phyloP scores from a whole-genome alignment of 2,329 filamentous ascomycete species.

The Pezicula neosporulosa region DNA sequence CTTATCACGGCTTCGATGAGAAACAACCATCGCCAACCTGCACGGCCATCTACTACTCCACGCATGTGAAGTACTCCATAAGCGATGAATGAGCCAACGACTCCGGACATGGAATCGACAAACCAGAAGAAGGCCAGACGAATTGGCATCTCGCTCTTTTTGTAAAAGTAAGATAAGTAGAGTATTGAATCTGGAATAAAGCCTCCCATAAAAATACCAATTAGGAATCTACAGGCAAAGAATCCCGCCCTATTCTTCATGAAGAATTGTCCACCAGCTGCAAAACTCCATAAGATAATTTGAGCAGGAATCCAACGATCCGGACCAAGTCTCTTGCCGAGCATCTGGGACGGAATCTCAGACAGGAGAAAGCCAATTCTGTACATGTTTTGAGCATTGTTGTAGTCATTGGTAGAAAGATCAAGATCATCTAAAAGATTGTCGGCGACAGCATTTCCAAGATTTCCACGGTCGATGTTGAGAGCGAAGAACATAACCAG shows the following conservation, averaged over 20 bases:
- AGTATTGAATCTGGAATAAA: slow-evolving; percentile 52
- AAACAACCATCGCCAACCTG: slow-evolving; percentile 51
- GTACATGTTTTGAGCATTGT: slow-evolving; percentile 52
- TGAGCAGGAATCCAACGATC: slow-evolving; percentile 47
- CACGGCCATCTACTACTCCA: slow-evolving; percentile 44
- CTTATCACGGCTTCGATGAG: slow-evolving; percentile 37
- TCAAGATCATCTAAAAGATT: slow-evolving; percentile 52
- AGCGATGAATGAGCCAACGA: slow-evolving; percentile 14
- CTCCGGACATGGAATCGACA: slow-evolving; percentile 4
- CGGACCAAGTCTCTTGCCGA: slow-evolving; percentile 51
- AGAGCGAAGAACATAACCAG: slow-evolving; percentile 49
- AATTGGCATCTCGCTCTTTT: slow-evolving; percentile 12
- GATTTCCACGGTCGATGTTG: slow-evolving; percentile 56
- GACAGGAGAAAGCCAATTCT: slow-evolving; percentile 49
- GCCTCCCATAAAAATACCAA: slow-evolving; percentile 24
- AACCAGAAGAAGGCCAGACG: slow-evolving; percentile 17
- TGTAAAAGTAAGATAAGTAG: slow-evolving; percentile 18
- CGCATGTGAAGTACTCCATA: slow-evolving; percentile 51
- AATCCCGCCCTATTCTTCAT: slow-evolving; percentile 38
- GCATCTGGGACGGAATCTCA: slow-evolving; percentile 57
- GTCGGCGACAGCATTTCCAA: slow-evolving; percentile 54
- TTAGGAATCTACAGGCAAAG: slow-evolving; percentile 35
- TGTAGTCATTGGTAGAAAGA: slow-evolving; percentile 41
- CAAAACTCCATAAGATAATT: slow-evolving; percentile 44
- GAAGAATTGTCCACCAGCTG: slow-evolving; percentile 38